Evolutionary conservation across 2,329 filamentous ascomycete species (phyloP).

Genomic region (Plectosphaerella sp.): DNA sequence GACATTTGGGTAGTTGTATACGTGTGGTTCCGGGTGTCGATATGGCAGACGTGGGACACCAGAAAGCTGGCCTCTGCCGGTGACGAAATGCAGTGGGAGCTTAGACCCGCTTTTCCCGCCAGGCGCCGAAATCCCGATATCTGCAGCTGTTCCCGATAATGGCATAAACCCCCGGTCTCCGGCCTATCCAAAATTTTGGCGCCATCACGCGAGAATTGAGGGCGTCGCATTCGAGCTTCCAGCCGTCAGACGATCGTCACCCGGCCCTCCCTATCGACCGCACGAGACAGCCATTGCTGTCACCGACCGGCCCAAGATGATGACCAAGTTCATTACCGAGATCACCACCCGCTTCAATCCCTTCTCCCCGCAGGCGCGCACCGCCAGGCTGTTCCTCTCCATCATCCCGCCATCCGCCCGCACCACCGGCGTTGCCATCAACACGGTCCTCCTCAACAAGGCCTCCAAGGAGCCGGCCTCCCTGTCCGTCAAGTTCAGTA

Average conservation of each 20-base stretch:
- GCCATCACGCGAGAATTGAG: background rate
- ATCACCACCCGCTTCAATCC: constrained; percentile 88
- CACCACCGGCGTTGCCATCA: constrained; percentile 68
- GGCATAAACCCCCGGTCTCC: constrained; percentile 5
- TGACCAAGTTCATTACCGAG: constrained; percentile 81
- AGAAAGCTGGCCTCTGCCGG: constrained; percentile 14
- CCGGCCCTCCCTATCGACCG: background rate
- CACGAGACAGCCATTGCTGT: background rate
- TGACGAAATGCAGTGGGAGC: constrained; percentile 12
- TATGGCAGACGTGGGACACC: background rate
- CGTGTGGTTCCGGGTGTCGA: background rate
- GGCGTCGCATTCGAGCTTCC: background rate
- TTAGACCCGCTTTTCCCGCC: background rate
- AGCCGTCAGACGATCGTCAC: background rate
- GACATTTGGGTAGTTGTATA: constrained; percentile 34
- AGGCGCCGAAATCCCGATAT: background rate
- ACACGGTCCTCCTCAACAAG: constrained; percentile 70
- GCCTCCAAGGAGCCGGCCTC: constrained; percentile 63
- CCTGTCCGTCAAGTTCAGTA: constrained; percentile 83
- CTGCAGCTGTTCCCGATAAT: background rate
- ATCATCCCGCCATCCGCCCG: constrained; percentile 78
- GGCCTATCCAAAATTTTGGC: constrained; percentile 13
- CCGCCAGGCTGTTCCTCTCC: constrained; percentile 83
- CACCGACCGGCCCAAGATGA: constrained; percentile 51
- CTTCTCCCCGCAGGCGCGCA: constrained; percentile 74